These are phyloP conservation scores for Eimeria praecox DNA, from an alignment of 169 alveolate species.

Conservation along the genomic window DNA sequence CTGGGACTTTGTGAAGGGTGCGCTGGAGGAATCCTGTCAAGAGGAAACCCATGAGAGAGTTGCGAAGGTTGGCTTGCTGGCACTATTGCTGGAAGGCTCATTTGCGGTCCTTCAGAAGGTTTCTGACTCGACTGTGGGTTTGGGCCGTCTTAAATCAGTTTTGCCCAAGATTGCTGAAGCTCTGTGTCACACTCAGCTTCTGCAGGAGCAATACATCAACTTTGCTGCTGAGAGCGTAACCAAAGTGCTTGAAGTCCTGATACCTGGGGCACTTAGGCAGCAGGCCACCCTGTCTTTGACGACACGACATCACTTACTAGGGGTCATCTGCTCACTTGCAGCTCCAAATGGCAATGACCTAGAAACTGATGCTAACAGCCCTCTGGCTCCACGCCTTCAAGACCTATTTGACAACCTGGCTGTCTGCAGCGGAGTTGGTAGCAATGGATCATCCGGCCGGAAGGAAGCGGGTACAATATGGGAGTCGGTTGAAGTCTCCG, in stretches of 20 bases:
- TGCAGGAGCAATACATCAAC: slow-evolving; percentile 28
- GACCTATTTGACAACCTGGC: slow-evolving; percentile 27
- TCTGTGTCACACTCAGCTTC: not conserved
- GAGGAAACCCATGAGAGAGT: slow-evolving; percentile 22
- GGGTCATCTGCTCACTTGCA: slow-evolving; percentile 31
- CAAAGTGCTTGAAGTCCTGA: slow-evolving; percentile 34
- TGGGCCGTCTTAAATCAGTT: slow-evolving; percentile 53
- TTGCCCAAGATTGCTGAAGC: slow-evolving; percentile 54
- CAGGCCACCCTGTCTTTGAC: not conserved
- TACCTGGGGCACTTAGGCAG: slow-evolving; percentile 18
- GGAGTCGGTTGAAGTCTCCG: not conserved
- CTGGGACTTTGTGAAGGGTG: slow-evolving; percentile 49
- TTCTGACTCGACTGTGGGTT: slow-evolving; percentile 9
- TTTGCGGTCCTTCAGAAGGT: slow-evolving; percentile 25
- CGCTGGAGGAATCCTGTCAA: not conserved
- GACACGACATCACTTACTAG: slow-evolving; percentile 14
- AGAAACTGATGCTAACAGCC: not conserved
- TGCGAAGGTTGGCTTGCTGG: slow-evolving; percentile 45
- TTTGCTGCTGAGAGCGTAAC: slow-evolving; percentile 58
- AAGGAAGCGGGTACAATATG: not conserved
- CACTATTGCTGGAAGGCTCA: slow-evolving; percentile 57
- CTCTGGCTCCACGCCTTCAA: not conserved
- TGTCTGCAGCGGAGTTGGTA: not conserved
- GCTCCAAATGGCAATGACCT: not conserved
- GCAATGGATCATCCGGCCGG: not conserved